Percentiles rank a stretch among this genome's conserved stretches.
These are phyloP conservation scores for Cytidiella melzeri DNA, from an alignment of 768 basidiomycete species.

Conservation along the genomic window DNA sequence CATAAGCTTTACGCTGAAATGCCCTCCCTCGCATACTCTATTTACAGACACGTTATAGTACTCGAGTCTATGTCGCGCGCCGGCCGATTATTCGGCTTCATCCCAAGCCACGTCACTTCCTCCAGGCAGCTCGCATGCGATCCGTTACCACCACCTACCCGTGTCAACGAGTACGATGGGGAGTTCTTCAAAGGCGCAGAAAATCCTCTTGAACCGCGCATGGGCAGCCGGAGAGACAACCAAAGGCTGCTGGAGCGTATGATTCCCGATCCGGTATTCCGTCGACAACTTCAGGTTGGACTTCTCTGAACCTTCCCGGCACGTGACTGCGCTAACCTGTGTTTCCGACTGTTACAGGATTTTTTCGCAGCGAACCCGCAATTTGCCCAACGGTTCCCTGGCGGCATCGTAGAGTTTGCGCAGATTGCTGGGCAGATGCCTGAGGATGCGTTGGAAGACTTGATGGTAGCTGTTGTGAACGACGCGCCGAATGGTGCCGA, in stretches of 20 bases:
- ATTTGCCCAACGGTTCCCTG: constrained; percentile 53
- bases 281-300: constrained; percentile 50
- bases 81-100: constrained; percentile 52
- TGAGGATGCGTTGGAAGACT: constrained; percentile 48
- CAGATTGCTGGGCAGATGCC: constrained; percentile 39
- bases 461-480: constrained; percentile 43
- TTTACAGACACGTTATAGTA: constrained; percentile 77
- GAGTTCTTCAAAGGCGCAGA: constrained; percentile 69
- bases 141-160: constrained; percentile 70
- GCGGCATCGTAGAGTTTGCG: constrained; percentile 59
- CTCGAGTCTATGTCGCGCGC: constrained; percentile 48
- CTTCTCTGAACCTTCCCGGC: background rate
- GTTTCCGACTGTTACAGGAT: constrained; percentile 27
- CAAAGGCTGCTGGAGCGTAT: constrained; percentile 48
- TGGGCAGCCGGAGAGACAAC: constrained; percentile 40
- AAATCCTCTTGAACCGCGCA: constrained; percentile 37
- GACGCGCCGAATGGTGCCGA: constrained; percentile 30
- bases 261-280: constrained; percentile 51
- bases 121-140: constrained; percentile 70
- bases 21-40: constrained; percentile 38
- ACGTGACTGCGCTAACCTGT: background rate
- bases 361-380: constrained; percentile 53
- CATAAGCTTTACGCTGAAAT: constrained; percentile 32
- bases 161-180: constrained; percentile 57
- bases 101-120: constrained; percentile 51